Base-by-base conservation (phyloP, 768 basidiomycete species). In the Tylopilus felleus region DNA sequence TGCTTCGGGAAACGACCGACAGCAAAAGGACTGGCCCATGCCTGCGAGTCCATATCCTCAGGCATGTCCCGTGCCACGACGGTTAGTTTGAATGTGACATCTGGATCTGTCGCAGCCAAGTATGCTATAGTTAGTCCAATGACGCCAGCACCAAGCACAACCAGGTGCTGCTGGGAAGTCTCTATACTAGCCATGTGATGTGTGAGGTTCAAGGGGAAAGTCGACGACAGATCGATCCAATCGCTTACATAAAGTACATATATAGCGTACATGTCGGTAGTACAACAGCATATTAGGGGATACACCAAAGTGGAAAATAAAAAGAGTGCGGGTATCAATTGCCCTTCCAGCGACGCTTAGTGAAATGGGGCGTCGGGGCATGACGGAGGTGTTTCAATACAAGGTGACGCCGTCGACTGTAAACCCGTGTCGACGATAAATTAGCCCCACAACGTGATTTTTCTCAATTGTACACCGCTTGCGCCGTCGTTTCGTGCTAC, bases 1-100 rank as follows among this genome's bases (percentile, higher is more conserved):
- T 19, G 38, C 16, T 6, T 27, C 7, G 28, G 38, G 39, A 16
- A 19, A 43, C 22, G 22, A 65, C 74, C 49, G 52, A 78, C 77
- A 53, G 80, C 78, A 66, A 79, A 80, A n/a, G 80, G 80, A 50
- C 75, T 79, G 9, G 78, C 71, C 67, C 75, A 80, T 5, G 70
- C 75, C 48, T 77, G 75, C 4, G 77, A 79, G 42, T 68, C 68
- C 59, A 63, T 65, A 41, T 70, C 66, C 42, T 68, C 58, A 2
- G 72, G 71, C 66, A 74, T 73, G 51, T 74, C 73, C 50, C 72
- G 63, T 44, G 73, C 73, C 5, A 74, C 58, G 40, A 74, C 56
- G 0, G 68, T 70, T 6, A 72, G 38, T 16, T 21, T 56, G 51
- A 65, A 62, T 4, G 55, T 2, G n/a, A 40, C 47, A 38, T 55